Evolutionary conservation across 2,329 filamentous ascomycete genomes (phyloP).

Genomic region (Microdochium bolleyi): DNA sequence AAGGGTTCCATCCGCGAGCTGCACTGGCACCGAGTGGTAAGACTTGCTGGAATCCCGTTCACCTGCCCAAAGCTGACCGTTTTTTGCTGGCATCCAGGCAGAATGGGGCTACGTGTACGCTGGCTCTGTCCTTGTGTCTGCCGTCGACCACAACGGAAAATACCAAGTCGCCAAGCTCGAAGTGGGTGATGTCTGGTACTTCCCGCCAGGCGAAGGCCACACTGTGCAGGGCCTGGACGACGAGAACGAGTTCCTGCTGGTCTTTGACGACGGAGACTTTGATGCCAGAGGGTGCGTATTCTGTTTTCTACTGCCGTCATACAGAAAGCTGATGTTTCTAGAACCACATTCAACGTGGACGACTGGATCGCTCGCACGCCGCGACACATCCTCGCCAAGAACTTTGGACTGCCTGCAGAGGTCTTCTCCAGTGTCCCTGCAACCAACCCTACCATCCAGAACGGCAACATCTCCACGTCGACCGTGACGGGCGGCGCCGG

Average conservation of each 20-base stretch:
- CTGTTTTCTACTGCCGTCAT: background rate
- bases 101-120: constrained; percentile 57
- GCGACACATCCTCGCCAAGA: constrained; percentile 55
- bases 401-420: constrained; percentile 54
- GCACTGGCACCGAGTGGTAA: constrained; percentile 60
- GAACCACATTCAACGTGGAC: constrained; percentile 64
- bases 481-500: constrained; percentile 37
- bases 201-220: constrained; percentile 57
- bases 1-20: constrained; percentile 60
- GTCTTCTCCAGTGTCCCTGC: constrained; percentile 51
- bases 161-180: constrained; percentile 46
- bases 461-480: constrained; percentile 40
- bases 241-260: constrained; percentile 59
- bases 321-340: constrained; percentile 10
- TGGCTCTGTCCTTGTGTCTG: constrained; percentile 49
- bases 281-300: constrained; percentile 51
- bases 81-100: constrained; percentile 29
- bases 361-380: constrained; percentile 65
- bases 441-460: constrained; percentile 54
- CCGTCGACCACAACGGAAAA: constrained; percentile 53
- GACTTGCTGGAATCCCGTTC: background rate
- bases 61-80: constrained; percentile 1
- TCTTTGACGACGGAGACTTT: constrained; percentile 61
- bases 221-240: constrained; percentile 57
- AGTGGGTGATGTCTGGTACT: constrained; percentile 62